Evolutionary conservation across 2,329 filamentous ascomycete genomes (phyloP).

Genomic region (Chaetoscypha palmicola): DNA sequence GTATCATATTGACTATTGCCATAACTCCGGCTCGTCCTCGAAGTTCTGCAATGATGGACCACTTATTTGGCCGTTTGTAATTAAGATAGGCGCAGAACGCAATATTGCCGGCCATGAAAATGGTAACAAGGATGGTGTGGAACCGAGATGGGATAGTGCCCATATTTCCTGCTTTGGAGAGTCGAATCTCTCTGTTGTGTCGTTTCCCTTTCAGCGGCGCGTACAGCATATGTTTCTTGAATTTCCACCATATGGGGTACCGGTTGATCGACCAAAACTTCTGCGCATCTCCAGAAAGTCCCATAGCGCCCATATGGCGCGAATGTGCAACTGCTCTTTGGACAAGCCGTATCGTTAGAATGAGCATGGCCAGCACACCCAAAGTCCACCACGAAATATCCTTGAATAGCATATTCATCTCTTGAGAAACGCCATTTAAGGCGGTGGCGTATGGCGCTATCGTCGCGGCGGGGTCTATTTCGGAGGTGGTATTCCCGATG

Average conservation of each 20-base stretch:
- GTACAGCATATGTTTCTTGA: conserved; percentile 58
- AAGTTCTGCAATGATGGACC: conserved; percentile 68
- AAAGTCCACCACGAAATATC: conserved; percentile 55
- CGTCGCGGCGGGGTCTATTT: conserved; percentile 35
- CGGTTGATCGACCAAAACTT: conserved; percentile 52
- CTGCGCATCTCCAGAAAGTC: conserved; percentile 43
- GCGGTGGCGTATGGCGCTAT: conserved; percentile 49
- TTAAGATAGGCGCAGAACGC: conserved; percentile 56
- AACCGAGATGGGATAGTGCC: conserved; percentile 60
- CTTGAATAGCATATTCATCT: conserved; percentile 49
- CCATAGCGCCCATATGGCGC: conserved; percentile 54
- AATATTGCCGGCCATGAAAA: conserved; percentile 55
- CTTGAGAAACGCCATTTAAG: conserved; percentile 55
- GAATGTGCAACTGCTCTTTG: conserved; percentile 50
- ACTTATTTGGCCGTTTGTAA: conserved; percentile 51
- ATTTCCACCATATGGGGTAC: conserved; percentile 46
- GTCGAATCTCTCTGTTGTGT: conserved; percentile 59
- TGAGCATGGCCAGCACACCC: conserved; percentile 46
- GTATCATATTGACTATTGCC: conserved; percentile 84
- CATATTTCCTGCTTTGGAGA: conserved; percentile 53
- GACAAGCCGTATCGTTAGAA: conserved; percentile 46
- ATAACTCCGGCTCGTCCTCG: conserved; percentile 81
- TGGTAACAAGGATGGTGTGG: conserved; percentile 48
- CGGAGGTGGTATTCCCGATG: conserved; percentile 1
- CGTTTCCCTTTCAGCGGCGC: conserved; percentile 58